Evolutionary conservation across 2,329 filamentous ascomycete genomes (phyloP).

Genomic region (Bipolaris bicolor): DNA sequence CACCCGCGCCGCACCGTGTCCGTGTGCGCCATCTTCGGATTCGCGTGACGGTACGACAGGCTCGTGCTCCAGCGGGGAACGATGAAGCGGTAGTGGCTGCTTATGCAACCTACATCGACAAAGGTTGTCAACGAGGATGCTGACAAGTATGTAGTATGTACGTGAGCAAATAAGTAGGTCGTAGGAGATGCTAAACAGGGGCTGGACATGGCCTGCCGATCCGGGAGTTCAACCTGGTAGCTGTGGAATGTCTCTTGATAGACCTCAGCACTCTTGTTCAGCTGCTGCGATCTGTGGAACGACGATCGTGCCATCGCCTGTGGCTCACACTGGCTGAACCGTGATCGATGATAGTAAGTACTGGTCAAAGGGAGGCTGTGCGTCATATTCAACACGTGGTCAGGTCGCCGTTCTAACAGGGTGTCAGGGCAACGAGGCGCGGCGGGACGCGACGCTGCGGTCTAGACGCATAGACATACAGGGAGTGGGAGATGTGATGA

Average conservation of each 20-base stretch:
- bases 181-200: neutral
- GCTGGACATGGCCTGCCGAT: neutral
- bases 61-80: neutral
- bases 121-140: neutral
- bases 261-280: neutral
- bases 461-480: neutral
- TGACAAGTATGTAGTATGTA: neutral
- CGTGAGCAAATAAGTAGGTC: neutral
- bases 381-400: neutral
- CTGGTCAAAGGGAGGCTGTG: neutral
- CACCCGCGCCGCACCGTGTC: neutral
- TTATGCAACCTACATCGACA: neutral
- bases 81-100: neutral
- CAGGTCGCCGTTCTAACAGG: neutral
- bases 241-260: neutral
- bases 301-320: neutral
- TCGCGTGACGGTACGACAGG: neutral
- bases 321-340: neutral
- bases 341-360: neutral
- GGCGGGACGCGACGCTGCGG: neutral
- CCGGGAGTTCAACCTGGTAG: neutral
- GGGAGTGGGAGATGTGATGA: neutral
- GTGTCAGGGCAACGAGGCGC: neutral
- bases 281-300: neutral
- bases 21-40: neutral